These are phyloP conservation scores for Rhinocladiella similis DNA, from an alignment of 2,329 filamentous ascomycete species.

Conservation along the genomic window DNA sequence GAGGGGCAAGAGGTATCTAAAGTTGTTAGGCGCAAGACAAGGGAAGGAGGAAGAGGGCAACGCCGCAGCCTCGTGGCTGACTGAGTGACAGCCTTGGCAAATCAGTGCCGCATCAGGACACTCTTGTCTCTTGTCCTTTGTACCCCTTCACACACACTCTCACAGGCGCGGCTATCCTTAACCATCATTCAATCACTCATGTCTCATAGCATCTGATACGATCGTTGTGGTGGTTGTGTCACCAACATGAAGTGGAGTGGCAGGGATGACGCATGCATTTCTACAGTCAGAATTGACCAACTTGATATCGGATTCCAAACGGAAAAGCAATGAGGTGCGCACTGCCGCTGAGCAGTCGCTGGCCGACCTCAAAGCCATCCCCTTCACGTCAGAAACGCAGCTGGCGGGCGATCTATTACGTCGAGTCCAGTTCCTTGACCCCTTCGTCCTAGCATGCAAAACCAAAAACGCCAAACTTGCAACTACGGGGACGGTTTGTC, in stretches of 20 bases:
- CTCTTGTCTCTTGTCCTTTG: not conserved
- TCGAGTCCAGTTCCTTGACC: conserved; percentile 80
- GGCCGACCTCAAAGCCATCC: conserved; percentile 78
- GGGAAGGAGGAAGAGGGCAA: conserved; percentile 1
- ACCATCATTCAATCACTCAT: not conserved
- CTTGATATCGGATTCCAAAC: conserved; percentile 91
- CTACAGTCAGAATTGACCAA: conserved; percentile 84
- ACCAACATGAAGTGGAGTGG: conserved; percentile 16
- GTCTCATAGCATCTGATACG: not conserved
- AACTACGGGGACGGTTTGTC: conserved; percentile 79
- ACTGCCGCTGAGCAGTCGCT: conserved; percentile 90
- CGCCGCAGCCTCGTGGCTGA: conserved; percentile 13
- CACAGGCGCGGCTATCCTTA: no score
- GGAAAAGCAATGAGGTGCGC: conserved; percentile 87
- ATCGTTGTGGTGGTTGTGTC: not conserved
- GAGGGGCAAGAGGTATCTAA: conserved; percentile 3
- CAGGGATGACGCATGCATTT: conserved; percentile 50
- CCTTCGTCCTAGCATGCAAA: conserved; percentile 89
- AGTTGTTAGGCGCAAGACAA: no score
- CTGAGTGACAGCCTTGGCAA: conserved; percentile 10
- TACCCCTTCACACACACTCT: not conserved
- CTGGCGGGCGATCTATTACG: conserved; percentile 77
- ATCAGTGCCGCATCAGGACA: conserved; percentile 9
- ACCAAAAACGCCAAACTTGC: conserved; percentile 91
- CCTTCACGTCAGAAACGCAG: conserved; percentile 73